phyloP scores from a whole-genome alignment of 2,329 filamentous ascomycete genomes.

The Metarhizium brunneum region DNA sequence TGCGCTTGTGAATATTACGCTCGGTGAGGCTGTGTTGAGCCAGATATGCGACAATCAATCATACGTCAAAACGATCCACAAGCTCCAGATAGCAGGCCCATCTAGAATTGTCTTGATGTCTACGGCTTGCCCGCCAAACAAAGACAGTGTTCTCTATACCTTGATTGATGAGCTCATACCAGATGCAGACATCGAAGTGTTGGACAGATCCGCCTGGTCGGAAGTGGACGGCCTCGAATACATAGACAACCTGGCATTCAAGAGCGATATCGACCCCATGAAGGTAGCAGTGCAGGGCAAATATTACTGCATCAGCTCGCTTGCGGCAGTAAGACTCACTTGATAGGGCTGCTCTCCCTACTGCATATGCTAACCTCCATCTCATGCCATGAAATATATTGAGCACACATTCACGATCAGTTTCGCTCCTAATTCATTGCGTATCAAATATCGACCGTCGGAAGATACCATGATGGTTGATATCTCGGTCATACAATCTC shows the following conservation, averaged over 20 bases:
- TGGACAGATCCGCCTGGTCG: slow-evolving; percentile 78
- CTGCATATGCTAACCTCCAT: slow-evolving; percentile 10
- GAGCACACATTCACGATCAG: slow-evolving; percentile 58
- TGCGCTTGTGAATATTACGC: slow-evolving; percentile 79
- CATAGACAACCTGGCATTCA: slow-evolving; percentile 70
- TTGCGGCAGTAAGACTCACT: slow-evolving; percentile 62
- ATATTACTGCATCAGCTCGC: slow-evolving; percentile 75
- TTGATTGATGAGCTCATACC: slow-evolving; percentile 56
- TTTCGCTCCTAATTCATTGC: slow-evolving; percentile 35
- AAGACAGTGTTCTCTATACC: slow-evolving; percentile 63
- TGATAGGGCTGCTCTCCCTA: background rate
- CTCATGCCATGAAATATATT: slow-evolving; percentile 70
- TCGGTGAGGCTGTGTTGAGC: slow-evolving; percentile 74
- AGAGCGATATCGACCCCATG: slow-evolving; percentile 70
- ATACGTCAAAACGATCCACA: slow-evolving; percentile 80
- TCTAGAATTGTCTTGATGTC: slow-evolving; percentile 71
- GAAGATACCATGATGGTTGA: slow-evolving; percentile 96
- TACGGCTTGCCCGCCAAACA: slow-evolving; percentile 54
- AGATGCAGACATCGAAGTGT: slow-evolving; percentile 26
- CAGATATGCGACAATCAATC: slow-evolving; percentile 92
- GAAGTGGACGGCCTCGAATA: slow-evolving; percentile 69
- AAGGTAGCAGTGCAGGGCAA: slow-evolving; percentile 74
- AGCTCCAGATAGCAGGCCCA: slow-evolving; percentile 72
- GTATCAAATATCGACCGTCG: slow-evolving; percentile 78
- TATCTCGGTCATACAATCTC: slow-evolving; percentile 71